These are phyloP conservation scores for Rhexocercosporidium sp. DNA, from an alignment of 2,329 filamentous ascomycete genomes.

Conservation along the genomic window DNA sequence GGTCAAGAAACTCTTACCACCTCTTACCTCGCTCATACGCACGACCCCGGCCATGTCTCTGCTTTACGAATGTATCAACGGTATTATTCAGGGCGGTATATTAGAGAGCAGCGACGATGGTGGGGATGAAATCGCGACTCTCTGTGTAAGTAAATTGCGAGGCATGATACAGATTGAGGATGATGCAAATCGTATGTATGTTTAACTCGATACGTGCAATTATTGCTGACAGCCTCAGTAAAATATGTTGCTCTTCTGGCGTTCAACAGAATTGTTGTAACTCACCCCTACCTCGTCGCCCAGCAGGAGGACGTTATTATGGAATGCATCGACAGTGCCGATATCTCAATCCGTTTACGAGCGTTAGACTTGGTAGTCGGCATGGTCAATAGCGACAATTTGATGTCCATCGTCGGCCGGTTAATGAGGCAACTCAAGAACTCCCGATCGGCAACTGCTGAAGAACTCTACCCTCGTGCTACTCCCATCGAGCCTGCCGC, in stretches of 20 bases:
- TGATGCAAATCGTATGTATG: slow-evolving; percentile 82
- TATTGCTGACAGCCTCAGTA: slow-evolving; percentile 57
- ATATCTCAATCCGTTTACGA: slow-evolving; percentile 94
- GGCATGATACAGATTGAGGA: slow-evolving; percentile 94
- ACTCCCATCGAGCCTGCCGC: slow-evolving; percentile 41
- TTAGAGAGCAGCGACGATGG: slow-evolving; percentile 84
- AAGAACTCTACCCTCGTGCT: slow-evolving; percentile 54
- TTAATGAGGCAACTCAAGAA: slow-evolving; percentile 85
- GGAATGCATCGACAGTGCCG: slow-evolving; percentile 92
- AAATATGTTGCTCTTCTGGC: slow-evolving; percentile 97
- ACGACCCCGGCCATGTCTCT: slow-evolving; percentile 98
- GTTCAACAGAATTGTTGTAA: slow-evolving; percentile 91
- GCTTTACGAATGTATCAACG: slow-evolving; percentile 97
- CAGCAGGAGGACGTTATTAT: slow-evolving; percentile 96
- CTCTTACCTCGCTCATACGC: slow-evolving; percentile 89
- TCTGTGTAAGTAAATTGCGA: slow-evolving; percentile 91
- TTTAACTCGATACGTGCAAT: slow-evolving; percentile 23
- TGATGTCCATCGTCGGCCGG: slow-evolving; percentile 83
- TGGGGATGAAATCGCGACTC: slow-evolving; percentile 86
- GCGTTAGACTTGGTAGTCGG: slow-evolving; percentile 89
- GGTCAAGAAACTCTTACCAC: slow-evolving; percentile 88
- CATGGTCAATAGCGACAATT: slow-evolving; percentile 89
- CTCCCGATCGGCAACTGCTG: slow-evolving; percentile 56
- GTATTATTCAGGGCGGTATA: slow-evolving; percentile 96
- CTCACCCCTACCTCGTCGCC: slow-evolving; percentile 86